These are phyloP conservation scores for Picea mariana DNA, from an alignment of 83 land plant genomes.

Conservation along the genomic window DNA sequence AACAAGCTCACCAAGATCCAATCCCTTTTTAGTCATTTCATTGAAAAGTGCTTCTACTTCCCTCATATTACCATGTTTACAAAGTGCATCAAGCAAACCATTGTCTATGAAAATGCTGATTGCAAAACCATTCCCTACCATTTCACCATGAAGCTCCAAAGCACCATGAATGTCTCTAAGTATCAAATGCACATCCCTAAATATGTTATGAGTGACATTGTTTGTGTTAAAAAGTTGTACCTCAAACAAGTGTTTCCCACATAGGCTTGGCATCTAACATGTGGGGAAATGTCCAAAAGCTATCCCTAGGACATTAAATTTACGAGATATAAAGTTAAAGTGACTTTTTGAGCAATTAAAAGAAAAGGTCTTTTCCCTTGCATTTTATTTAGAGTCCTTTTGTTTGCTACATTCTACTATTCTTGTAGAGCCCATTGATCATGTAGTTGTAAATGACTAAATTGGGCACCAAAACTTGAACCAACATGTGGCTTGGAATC, in stretches of 20 bases:
- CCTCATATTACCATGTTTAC: constrained; percentile 28
- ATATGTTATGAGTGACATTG: constrained; percentile 46
- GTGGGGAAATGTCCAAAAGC: too few relatives aligned
- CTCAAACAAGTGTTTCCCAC: too few relatives aligned
- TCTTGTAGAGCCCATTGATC: constrained; percentile 29
- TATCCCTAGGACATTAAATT: too few relatives aligned
- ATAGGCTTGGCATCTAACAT: too few relatives aligned
- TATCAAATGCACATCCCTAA: constrained; percentile 46
- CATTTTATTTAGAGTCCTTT: neutral
- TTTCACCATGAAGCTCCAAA: constrained; percentile 20
- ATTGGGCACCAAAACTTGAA: constrained; percentile 16
- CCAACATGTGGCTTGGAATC: constrained; percentile 16
- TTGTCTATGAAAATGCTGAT: constrained; percentile 40
- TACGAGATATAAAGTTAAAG: too few relatives aligned
- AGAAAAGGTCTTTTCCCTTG: constrained; percentile 2
- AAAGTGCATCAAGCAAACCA: constrained; percentile 44
- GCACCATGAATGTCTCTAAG: constrained; percentile 42
- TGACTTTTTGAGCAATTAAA: too few relatives aligned
- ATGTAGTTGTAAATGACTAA: constrained; percentile 19
- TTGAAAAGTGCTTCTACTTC: constrained; percentile 49
- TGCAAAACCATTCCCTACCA: constrained; percentile 27
- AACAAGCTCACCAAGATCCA: too few relatives aligned
- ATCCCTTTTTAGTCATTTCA: too few relatives aligned
- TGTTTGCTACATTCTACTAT: constrained; percentile 15
- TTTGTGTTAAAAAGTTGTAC: constrained; percentile 5